Percentiles rank a stretch among this genome's conserved stretches.
These are phyloP conservation scores for Rosellinia necatrix DNA, from an alignment of 2,329 filamentous ascomycete genomes.

Conservation along the genomic window DNA sequence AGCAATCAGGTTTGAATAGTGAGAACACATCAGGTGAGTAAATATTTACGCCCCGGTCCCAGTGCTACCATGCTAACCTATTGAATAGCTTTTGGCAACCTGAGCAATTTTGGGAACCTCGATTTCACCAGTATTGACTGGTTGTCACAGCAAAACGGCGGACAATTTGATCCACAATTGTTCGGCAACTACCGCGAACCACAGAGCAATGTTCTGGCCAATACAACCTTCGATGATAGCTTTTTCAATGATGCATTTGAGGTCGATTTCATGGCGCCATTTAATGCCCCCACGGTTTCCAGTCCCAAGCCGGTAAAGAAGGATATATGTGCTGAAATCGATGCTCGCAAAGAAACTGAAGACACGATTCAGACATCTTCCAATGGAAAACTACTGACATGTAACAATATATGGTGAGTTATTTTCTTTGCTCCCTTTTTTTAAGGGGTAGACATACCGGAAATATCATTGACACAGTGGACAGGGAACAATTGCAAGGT, in stretches of 20 bases:
- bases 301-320: constrained; percentile 50
- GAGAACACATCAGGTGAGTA: constrained; percentile 53
- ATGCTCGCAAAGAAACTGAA: constrained; percentile 71
- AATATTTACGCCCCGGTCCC: constrained; percentile 30
- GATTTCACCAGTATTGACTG: constrained; percentile 69
- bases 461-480: constrained; percentile 45
- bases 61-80: constrained; percentile 1
- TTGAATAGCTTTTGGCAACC: constrained; percentile 42
- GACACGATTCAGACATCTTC: constrained; percentile 67
- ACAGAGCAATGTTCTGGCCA: constrained; percentile 76
- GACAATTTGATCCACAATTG: constrained; percentile 86
- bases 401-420: constrained; percentile 90
- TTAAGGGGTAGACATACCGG: neutral
- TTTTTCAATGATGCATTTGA: constrained; percentile 80
- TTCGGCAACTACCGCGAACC: constrained; percentile 93
- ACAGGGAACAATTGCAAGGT: constrained; percentile 85
- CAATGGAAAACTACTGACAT: constrained; percentile 71
- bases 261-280: constrained; percentile 79
- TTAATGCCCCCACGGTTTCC: constrained; percentile 64
- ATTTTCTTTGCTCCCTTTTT: constrained; percentile 6
- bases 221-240: constrained; percentile 70
- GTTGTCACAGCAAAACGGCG: constrained; percentile 79
- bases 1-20: constrained; percentile 53
- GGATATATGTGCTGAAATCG: constrained; percentile 78
- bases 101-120: constrained; percentile 44